phyloP scores from a whole-genome alignment of 1,284 basidiomycete genomes.

The Ganoderma lucidum region DNA sequence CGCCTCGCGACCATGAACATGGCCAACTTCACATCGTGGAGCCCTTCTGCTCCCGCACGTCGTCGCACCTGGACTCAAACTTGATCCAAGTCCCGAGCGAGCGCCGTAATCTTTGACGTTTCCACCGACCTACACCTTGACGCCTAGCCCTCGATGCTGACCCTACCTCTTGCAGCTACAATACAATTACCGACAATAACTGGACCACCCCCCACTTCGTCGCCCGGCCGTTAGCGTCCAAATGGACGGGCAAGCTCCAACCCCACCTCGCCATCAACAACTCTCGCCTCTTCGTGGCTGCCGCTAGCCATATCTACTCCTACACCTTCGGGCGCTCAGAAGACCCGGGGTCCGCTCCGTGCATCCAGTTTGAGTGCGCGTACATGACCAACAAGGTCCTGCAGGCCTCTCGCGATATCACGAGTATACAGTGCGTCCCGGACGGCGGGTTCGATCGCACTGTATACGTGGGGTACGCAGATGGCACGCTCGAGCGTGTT shows the following conservation, averaged over 20 bases:
- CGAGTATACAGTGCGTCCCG: constrained; percentile 53
- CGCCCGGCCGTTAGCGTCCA: constrained; percentile 71
- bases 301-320: constrained; percentile 64
- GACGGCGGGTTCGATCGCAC: constrained; percentile 58
- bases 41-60: neutral
- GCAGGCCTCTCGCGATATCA: constrained; percentile 59
- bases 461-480: constrained; percentile 67
- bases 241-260: constrained; percentile 66
- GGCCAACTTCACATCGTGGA: neutral
- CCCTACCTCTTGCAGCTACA: constrained; percentile 47
- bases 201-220: constrained; percentile 65
- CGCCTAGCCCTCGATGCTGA: neutral
- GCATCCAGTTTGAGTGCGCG: constrained; percentile 57
- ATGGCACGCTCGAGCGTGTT: constrained; percentile 63
- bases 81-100: neutral
- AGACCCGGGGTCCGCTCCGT: constrained; percentile 46
- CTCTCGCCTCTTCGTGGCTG: constrained; percentile 68
- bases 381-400: constrained; percentile 50
- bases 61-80: neutral
- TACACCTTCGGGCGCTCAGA: constrained; percentile 57
- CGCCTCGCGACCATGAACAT: neutral
- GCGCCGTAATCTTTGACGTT: constrained; percentile 3
- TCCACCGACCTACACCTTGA: too few species aligned
- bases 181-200: constrained; percentile 58
- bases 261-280: constrained; percentile 66